Conservation (phyloP, 768 basidiomycete species). For the Mycena indigotica region DNA sequence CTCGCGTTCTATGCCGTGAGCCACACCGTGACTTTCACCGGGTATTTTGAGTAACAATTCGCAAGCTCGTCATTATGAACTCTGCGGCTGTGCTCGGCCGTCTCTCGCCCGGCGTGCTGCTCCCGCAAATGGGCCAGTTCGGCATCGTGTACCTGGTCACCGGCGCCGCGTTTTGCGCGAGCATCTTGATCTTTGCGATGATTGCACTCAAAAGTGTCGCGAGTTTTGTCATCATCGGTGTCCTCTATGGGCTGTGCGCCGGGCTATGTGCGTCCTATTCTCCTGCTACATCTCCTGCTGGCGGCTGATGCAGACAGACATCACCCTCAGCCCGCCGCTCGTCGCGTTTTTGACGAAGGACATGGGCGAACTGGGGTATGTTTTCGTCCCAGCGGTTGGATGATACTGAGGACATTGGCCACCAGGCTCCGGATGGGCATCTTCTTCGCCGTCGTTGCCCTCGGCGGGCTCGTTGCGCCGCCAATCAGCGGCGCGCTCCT, state of each 20-base stretch:
- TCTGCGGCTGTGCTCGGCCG: constrained; percentile 40
- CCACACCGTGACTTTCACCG: too few relatives aligned
- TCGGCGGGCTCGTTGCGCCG: constrained; percentile 26
- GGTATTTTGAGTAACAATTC: too few relatives aligned
- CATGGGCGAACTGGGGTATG: constrained; percentile 39
- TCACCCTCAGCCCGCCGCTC: constrained; percentile 34
- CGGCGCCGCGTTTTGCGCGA: constrained; percentile 13
- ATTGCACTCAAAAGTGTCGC: constrained; percentile 30
- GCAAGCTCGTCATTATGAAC: constrained; percentile 39
- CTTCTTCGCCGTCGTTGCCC: constrained; percentile 19
- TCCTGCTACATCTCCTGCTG: constrained; percentile 1
- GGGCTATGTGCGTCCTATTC: constrained; percentile 24
- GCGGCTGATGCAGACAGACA: constrained; percentile 21
- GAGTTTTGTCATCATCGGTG: constrained; percentile 29
- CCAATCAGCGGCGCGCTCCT: constrained; percentile 43
- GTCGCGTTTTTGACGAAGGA: constrained; percentile 33
- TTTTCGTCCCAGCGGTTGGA: not conserved
- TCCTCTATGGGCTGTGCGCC: constrained; percentile 36
- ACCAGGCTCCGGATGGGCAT: constrained; percentile 30
- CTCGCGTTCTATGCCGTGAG: constrained; percentile 41
- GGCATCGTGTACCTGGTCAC: constrained; percentile 26
- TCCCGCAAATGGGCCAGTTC: constrained; percentile 14
- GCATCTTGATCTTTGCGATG: constrained; percentile 35
- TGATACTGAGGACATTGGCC: too few relatives aligned
- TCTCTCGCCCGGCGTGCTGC: constrained; percentile 36